Conservation (phyloP, 345 rosid species). For the Cardamine resedifolia region DNA sequence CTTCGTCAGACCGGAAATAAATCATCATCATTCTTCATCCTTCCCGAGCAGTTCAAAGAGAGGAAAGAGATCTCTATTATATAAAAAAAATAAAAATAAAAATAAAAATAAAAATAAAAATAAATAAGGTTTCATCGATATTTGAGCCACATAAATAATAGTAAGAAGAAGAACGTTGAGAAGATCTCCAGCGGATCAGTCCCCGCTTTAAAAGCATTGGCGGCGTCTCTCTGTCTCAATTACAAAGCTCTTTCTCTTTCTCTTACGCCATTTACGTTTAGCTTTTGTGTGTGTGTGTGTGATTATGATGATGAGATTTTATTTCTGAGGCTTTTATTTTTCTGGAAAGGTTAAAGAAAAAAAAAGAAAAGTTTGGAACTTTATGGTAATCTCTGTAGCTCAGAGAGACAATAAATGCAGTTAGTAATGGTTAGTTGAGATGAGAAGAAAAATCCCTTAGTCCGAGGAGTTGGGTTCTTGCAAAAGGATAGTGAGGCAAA, state of each 20-base stretch:
- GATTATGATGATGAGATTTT: slow-evolving; percentile 33
- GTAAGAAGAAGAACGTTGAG: slow-evolving; percentile 13
- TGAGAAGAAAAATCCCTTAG: slow-evolving; percentile 34
- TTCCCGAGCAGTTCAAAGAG: slow-evolving; percentile 29
- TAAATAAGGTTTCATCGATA: slow-evolving; percentile 41
- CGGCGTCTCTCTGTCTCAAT: slow-evolving; percentile 46
- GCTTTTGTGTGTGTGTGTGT: slow-evolving; percentile 16
- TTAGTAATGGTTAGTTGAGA: slow-evolving; percentile 34
- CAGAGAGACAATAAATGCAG: slow-evolving; percentile 34
- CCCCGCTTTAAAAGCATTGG: slow-evolving; percentile 64
- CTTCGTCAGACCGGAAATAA: slow-evolving; percentile 42
- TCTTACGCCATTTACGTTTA: slow-evolving; percentile 31
- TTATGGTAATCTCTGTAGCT: slow-evolving; percentile 30
- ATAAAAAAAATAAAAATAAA: no score
- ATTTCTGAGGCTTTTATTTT: slow-evolving; percentile 27
- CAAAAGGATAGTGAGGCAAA: slow-evolving; percentile 42
- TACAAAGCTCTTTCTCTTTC: slow-evolving; percentile 11
- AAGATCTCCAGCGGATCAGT: slow-evolving; percentile 47
- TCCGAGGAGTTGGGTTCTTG: slow-evolving; percentile 40
- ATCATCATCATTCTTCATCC: slow-evolving; percentile 39
- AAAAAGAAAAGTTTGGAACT: slow-evolving; percentile 5
- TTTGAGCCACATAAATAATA: slow-evolving; percentile 38
- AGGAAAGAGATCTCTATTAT: neutral
- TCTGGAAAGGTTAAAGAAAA: slow-evolving; percentile 28
- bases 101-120: neutral